Percentiles rank a stretch among this genome's conserved stretches.
phyloP scores from a whole-genome alignment of 129 eudicot species.

The carrot (Daucus carota) region DNA sequence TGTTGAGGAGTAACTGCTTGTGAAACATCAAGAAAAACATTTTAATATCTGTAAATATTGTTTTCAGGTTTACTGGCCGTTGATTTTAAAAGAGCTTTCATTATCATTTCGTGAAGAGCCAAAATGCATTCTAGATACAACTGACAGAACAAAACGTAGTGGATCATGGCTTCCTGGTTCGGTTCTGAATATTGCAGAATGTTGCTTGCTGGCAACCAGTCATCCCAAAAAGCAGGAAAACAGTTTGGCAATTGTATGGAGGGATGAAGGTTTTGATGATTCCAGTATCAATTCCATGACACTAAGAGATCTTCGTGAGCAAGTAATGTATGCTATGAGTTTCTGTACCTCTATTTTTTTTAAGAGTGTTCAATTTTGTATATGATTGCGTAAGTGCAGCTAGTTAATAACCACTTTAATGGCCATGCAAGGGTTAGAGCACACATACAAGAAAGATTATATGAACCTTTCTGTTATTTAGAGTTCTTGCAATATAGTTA shows the following conservation, averaged over 20 bases:
- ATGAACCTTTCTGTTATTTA: neutral
- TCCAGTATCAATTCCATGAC: slow-evolving; percentile 54
- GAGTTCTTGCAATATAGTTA: neutral
- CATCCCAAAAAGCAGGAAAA: slow-evolving; percentile 41
- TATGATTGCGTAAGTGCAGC: neutral
- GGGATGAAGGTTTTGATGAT: slow-evolving; percentile 68
- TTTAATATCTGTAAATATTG: slow-evolving; percentile 4
- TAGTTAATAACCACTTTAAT: neutral
- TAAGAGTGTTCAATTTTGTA: neutral
- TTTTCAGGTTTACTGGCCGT: slow-evolving; percentile 68
- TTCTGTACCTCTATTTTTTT: neutral
- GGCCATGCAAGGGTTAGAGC: neutral
- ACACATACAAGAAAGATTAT: neutral
- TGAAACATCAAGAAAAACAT: neutral
- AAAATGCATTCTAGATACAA: slow-evolving; percentile 60
- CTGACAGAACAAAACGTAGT: slow-evolving; percentile 48
- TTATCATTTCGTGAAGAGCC: slow-evolving; percentile 52
- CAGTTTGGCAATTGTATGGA: slow-evolving; percentile 71
- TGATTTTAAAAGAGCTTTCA: slow-evolving; percentile 53
- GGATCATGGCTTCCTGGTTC: slow-evolving; percentile 93
- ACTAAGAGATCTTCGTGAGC: slow-evolving; percentile 54
- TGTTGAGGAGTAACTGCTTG: neutral
- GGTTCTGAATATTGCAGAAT: slow-evolving; percentile 71
- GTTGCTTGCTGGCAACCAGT: slow-evolving; percentile 55
- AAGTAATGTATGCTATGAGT: slow-evolving; percentile 70